A percentile compares a stretch with the other conserved stretches of the same genome.
Evolutionary conservation across 306 rosid genomes (phyloP).

Genomic region (Argentina anserina): DNA sequence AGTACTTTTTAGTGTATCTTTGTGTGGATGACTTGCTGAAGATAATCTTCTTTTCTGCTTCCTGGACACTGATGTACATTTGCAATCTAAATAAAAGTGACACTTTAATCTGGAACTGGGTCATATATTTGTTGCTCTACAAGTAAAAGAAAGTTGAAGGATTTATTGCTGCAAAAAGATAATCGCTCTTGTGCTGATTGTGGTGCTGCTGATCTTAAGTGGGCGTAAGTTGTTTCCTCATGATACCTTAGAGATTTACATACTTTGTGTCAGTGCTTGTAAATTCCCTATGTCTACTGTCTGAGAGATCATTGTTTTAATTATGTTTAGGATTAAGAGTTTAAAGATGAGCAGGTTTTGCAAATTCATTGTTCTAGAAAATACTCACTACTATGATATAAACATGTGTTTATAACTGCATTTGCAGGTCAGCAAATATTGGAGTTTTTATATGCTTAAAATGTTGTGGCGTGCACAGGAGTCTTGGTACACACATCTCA

Average conservation of each 20-base stretch:
- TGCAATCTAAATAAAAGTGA: neutral
- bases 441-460: slow-evolving; percentile 96
- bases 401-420: slow-evolving; percentile 14
- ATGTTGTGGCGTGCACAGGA: slow-evolving; percentile 93
- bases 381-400: slow-evolving; percentile 1
- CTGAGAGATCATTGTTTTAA: slow-evolving; percentile 14
- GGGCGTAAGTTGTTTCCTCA: slow-evolving; percentile 75
- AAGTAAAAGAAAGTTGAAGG: slow-evolving; percentile 80
- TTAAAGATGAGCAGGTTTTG: neutral
- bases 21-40: neutral
- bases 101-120: slow-evolving; percentile 19
- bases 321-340: neutral
- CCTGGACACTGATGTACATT: neutral
- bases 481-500: slow-evolving; percentile 95
- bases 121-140: slow-evolving; percentile 31
- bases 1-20: neutral
- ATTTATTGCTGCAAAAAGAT: slow-evolving; percentile 64
- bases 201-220: slow-evolving; percentile 87
- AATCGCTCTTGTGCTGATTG: slow-evolving; percentile 92
- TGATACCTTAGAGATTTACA: slow-evolving; percentile 2
- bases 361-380: slow-evolving; percentile 19
- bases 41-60: neutral
- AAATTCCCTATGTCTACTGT: neutral
- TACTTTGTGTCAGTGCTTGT: slow-evolving; percentile 11
- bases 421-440: slow-evolving; percentile 87